Base-by-base conservation (phyloP, 2,329 filamentous ascomycete species). In the Aspergillus vadensis region DNA sequence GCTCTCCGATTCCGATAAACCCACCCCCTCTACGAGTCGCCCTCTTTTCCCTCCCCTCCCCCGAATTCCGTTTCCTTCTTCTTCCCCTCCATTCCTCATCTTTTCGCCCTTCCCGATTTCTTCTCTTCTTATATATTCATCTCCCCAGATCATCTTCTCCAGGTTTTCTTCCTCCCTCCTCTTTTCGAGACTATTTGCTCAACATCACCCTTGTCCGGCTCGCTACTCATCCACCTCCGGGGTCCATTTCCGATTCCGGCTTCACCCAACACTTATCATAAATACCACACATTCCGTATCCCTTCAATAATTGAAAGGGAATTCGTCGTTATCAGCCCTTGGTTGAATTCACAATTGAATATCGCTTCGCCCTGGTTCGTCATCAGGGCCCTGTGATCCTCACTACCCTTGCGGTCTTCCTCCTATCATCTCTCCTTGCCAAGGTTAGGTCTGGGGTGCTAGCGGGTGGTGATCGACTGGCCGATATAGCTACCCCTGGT, bases 381-480 rank as follows among this genome's bases (percentile, higher is more conserved):
- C 43, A 56, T 55, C 32, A 57, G 23, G 53, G 56, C 49, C 32
- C 56, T 36, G 52, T 61, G 48, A 58, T 61, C 48, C 62, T 62
- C 30, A n/a, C n/a, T 49, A 30, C 47, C 61, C 64, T 64, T 62
- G 65, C 54, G 43, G 56, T 53, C 56, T 36, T 57, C 55, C 63
- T 55, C 50, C 60, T 51, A 36, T 61, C 56, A 57, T 56, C 49
- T 52, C 48, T 51, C 58, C 57, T 63, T 60, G 57, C 47, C 59
- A 61, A 66, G 58, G 55, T 58, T 57, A 48, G 48, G 52, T 57
- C 63, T 63, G 60, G 58, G 55, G 52, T 58, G 27, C 58, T 48
- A 66, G 65, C 62, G 68, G 65, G 67, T 67, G 70, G 63, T 66
- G 69, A 72, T 73, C 70, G 64, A 65, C 67, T 65, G 48, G 60